A percentile compares a stretch with the other conserved stretches of the same genome.
Evolutionary conservation across 2,329 filamentous ascomycete genomes (phyloP).

Genomic region (Epichloe amarillans): DNA sequence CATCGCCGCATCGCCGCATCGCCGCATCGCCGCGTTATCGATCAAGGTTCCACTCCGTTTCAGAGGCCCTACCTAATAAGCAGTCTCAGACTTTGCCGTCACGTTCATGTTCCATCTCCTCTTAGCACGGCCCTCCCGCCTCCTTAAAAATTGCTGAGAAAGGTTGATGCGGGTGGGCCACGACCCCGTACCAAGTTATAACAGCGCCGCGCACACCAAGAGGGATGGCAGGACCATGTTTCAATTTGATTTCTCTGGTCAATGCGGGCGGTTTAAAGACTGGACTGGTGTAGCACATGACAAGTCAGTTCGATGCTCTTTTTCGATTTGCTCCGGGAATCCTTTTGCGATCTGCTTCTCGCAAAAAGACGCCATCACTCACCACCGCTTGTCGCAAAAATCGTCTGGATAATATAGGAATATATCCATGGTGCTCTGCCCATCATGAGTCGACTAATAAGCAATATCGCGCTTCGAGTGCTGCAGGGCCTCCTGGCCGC

Average conservation of each 20-base stretch:
- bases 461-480: slow-evolving; percentile 7
- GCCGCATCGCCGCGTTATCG: not conserved
- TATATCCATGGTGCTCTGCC: not conserved
- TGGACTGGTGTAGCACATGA: not conserved
- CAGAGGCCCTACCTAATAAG: not conserved
- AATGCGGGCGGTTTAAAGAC: not conserved
- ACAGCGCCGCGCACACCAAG: not conserved
- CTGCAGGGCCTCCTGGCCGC: slow-evolving; percentile 10
- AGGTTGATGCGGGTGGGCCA: not conserved
- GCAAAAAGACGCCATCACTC: not conserved
- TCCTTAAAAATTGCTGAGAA: not conserved
- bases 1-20: too few species aligned
- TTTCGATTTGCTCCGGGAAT: not conserved
- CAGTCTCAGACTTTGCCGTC: slow-evolving; percentile 3
- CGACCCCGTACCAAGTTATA: not conserved
- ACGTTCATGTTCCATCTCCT: not conserved
- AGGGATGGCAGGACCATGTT: not conserved
- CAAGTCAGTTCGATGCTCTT: not conserved
- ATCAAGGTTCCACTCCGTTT: not conserved
- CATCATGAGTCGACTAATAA: slow-evolving; percentile 8
- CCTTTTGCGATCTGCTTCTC: not conserved
- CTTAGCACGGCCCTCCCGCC: slow-evolving; percentile 2
- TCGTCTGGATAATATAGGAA: not conserved
- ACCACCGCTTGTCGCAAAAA: not conserved
- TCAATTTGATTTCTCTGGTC: not conserved